phyloP scores from a whole-genome alignment of 2,329 filamentous ascomycete genomes.

The Fonsecaea erecta region DNA sequence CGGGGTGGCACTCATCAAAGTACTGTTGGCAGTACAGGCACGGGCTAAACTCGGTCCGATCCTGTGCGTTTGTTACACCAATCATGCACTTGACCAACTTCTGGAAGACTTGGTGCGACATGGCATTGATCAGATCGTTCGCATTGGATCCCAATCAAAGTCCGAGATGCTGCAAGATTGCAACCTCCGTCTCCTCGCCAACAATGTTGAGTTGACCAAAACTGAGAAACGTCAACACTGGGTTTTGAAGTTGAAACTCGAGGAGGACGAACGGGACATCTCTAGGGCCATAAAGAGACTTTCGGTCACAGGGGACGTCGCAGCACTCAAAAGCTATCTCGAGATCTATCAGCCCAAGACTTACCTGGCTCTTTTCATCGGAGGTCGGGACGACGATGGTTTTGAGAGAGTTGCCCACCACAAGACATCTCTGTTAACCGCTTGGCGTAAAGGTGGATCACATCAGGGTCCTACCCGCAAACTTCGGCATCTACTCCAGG shows the following conservation, averaged over 20 bases:
- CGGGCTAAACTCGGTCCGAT: constrained; percentile 60
- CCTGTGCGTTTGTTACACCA: constrained; percentile 56
- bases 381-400: constrained; percentile 24
- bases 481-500: background rate
- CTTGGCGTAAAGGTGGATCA: constrained; percentile 2
- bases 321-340: constrained; percentile 34
- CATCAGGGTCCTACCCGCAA: background rate
- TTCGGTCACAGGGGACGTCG: background rate
- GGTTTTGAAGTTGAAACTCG: constrained; percentile 40
- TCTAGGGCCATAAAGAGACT: constrained; percentile 11
- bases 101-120: constrained; percentile 62
- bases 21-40: constrained; percentile 60
- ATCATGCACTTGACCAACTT: constrained; percentile 62
- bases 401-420: constrained; percentile 26
- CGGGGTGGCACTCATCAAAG: constrained; percentile 40
- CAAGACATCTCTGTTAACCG: constrained; percentile 1
- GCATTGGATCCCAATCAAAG: constrained; percentile 65
- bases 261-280: constrained; percentile 34
- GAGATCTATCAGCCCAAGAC: constrained; percentile 23
- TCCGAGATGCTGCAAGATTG: constrained; percentile 56
- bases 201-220: constrained; percentile 44
- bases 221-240: constrained; percentile 43
- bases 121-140: constrained; percentile 56
- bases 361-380: constrained; percentile 33
- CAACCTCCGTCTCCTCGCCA: constrained; percentile 55